Percentiles rank a stretch among this genome's conserved stretches.
Evolutionary conservation across 2,329 filamentous ascomycete species (phyloP).

Genomic region (Apiospora arundinis): DNA sequence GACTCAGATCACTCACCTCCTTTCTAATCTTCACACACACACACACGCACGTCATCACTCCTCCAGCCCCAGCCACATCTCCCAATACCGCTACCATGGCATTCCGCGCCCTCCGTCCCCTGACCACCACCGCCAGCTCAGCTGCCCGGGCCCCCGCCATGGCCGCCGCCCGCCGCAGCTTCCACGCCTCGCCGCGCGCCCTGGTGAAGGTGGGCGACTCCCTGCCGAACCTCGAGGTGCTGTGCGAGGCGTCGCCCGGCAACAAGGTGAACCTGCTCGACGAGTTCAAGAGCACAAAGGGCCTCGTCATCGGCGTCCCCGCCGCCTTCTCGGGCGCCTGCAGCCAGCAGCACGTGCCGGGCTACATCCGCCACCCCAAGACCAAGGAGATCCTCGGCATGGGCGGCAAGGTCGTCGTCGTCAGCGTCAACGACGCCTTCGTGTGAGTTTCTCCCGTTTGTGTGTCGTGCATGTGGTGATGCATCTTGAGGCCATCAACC

Average conservation of each 20-base stretch:
- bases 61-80: no score
- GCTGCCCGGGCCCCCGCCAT: background rate
- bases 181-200: slow-evolving; percentile 68
- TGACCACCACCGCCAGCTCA: background rate
- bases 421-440: slow-evolving; percentile 93
- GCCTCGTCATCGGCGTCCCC: slow-evolving; percentile 84
- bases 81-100: background rate
- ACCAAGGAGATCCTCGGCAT: slow-evolving; percentile 61
- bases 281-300: slow-evolving; percentile 73
- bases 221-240: slow-evolving; percentile 77
- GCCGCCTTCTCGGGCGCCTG: slow-evolving; percentile 72
- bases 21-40: no score
- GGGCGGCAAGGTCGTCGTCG: slow-evolving; percentile 85
- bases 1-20: no score
- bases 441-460: no score
- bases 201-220: slow-evolving; percentile 80
- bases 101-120: slow-evolving; percentile 5
- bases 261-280: slow-evolving; percentile 88
- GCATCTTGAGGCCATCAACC: no score
- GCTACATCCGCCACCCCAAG: slow-evolving; percentile 81
- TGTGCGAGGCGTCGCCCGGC: slow-evolving; percentile 85
- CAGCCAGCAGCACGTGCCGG: slow-evolving; percentile 76
- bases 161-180: slow-evolving; percentile 46
- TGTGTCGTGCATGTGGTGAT: no score
- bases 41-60: no score